Evolutionary conservation across 1,284 basidiomycete genomes (phyloP).

Genomic region (Somion occarium): DNA sequence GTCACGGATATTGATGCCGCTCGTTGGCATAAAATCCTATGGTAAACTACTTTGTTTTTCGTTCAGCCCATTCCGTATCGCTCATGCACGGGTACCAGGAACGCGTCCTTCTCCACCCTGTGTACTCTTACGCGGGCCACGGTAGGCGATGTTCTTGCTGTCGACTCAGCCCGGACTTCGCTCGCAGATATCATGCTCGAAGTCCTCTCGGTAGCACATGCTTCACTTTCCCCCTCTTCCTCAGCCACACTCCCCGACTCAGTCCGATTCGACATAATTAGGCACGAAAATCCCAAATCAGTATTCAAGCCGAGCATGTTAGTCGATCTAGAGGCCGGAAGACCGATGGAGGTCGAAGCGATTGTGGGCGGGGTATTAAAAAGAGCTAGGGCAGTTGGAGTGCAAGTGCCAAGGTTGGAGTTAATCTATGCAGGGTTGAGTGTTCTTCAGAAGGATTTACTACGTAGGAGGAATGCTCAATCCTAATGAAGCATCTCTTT

Average conservation of each 20-base stretch:
- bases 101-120: conserved; percentile 32
- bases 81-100: conserved; percentile 20
- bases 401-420: conserved; percentile 26
- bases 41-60: conserved; percentile 23
- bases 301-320: conserved; percentile 43
- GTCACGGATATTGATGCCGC: conserved; percentile 35
- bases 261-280: conserved; percentile 25
- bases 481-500: neutral
- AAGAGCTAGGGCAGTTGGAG: conserved; percentile 40
- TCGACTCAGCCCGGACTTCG: conserved; percentile 13
- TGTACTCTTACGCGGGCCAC: conserved; percentile 36
- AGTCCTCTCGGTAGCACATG: conserved; percentile 28
- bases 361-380: conserved; percentile 59
- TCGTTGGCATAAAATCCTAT: conserved; percentile 41
- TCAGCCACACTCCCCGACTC: conserved; percentile 22
- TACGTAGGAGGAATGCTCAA: conserved; percentile 7
- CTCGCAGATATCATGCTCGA: conserved; percentile 26
- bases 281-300: conserved; percentile 23
- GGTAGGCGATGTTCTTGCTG: conserved; percentile 29
- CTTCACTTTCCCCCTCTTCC: conserved; percentile 23
- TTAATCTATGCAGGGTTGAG: conserved; percentile 21
- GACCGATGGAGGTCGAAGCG: conserved; percentile 62
- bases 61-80: neutral
- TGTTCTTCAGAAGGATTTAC: conserved; percentile 20
- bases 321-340: conserved; percentile 47